Conservation (phyloP, 768 basidiomycete species). For the Suillus decipiens region DNA sequence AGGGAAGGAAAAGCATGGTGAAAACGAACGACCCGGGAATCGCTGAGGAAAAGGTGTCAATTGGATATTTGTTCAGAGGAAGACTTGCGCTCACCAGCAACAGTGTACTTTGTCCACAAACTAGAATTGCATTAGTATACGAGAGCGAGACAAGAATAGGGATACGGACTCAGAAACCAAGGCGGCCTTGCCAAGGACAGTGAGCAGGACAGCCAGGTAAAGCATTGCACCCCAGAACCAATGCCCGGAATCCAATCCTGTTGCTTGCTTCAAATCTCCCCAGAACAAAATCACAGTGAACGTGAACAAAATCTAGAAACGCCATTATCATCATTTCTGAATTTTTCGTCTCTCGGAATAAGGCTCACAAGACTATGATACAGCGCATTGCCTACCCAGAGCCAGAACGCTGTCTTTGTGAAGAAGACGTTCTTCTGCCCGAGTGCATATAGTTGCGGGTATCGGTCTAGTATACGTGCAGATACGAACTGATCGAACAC, state of each 20-base stretch:
- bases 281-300: conserved; percentile 92
- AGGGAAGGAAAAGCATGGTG: conserved; percentile 92
- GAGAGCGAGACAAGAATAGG: neutral
- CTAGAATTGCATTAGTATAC: conserved; percentile 41
- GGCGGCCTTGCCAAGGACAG: conserved; percentile 96
- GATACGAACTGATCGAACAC: conserved; percentile 99
- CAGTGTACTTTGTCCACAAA: conserved; percentile 99
- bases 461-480: conserved; percentile 93
- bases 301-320: conserved; percentile 72
- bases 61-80: neutral
- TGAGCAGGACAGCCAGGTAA: conserved; percentile 91
- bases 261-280: conserved; percentile 82
- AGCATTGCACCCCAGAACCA: conserved; percentile 99
- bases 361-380: conserved; percentile 82
- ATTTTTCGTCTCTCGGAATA: neutral
- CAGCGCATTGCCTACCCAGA: conserved; percentile 87
- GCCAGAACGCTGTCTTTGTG: conserved; percentile 87
- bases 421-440: conserved; percentile 96
- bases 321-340: neutral
- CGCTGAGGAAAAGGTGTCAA: conserved; percentile 45
- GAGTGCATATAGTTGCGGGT: conserved; percentile 93
- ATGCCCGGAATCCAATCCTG: conserved; percentile 86
- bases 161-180: conserved; percentile 90
- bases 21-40: conserved; percentile 97
- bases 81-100: conserved; percentile 60